Evolutionary conservation across 352 stramenopile genomes (phyloP).

Genomic region (Globisporangium acanthophoron): DNA sequence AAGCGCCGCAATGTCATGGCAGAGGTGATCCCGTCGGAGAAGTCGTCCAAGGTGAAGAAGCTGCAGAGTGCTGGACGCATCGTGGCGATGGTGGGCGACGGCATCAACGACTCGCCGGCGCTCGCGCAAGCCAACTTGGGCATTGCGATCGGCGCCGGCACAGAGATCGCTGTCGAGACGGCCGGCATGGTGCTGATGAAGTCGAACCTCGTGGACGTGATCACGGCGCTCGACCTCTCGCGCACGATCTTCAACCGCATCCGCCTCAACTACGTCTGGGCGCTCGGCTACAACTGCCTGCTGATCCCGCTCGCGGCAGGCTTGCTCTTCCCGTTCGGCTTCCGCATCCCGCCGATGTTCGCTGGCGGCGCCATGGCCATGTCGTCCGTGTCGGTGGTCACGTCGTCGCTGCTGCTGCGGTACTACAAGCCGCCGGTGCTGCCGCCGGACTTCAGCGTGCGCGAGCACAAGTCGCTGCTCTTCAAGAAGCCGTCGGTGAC

Average conservation of each 20-base stretch:
- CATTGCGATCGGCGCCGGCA: constrained; percentile 94
- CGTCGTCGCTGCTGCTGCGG: constrained; percentile 91
- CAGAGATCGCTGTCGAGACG: constrained; percentile 97
- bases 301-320: constrained; percentile 96
- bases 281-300: constrained; percentile 97
- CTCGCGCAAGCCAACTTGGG: constrained; percentile 96
- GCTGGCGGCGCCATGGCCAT: constrained; percentile 96
- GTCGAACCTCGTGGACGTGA: constrained; percentile 90
- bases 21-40: constrained; percentile 95
- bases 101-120: constrained; percentile 98
- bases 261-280: constrained; percentile 96
- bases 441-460: constrained; percentile 44
- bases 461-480: constrained; percentile 71
- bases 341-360: constrained; percentile 94
- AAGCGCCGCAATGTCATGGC: constrained; percentile 90
- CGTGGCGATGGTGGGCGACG: constrained; percentile 97
- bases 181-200: constrained; percentile 93
- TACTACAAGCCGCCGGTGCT: constrained; percentile 85
- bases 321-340: constrained; percentile 93
- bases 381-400: constrained; percentile 95
- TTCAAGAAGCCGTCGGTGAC: constrained; percentile 79
- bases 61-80: constrained; percentile 85
- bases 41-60: constrained; percentile 90
- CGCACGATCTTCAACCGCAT: constrained; percentile 96
- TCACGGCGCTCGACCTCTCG: constrained; percentile 95